phyloP scores from a whole-genome alignment of 805 yeast genomes.

The Candida golubevii region DNA sequence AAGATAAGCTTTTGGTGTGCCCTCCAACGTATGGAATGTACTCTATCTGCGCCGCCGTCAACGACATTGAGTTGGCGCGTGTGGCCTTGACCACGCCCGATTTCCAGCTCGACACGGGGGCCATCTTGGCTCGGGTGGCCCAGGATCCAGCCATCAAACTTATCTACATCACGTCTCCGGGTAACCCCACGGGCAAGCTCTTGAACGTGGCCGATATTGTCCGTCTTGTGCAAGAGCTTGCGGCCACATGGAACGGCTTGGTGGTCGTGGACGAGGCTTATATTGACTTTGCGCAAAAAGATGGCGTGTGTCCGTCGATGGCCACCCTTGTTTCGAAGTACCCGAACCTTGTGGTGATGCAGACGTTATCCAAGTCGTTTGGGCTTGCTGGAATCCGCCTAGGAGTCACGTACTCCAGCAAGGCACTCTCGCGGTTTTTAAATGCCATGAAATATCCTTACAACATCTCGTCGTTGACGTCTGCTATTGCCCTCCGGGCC shows the following conservation, averaged over 20 bases:
- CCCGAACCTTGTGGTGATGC: conserved; percentile 82
- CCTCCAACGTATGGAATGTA: conserved; percentile 99
- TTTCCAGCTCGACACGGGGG: conserved; percentile 54
- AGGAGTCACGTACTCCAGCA: conserved; percentile 71
- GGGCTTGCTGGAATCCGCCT: conserved; percentile 94
- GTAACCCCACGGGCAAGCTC: conserved; percentile 86
- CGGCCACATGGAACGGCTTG: conserved; percentile 62
- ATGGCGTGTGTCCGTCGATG: conserved; percentile 49
- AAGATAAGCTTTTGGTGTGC: conserved; percentile 75
- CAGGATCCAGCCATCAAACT: conserved; percentile 65
- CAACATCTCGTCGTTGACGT: conserved; percentile 78
- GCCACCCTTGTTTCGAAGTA: conserved; percentile 75
- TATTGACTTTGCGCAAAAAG: conserved; percentile 60
- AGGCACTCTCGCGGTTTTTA: conserved; percentile 58
- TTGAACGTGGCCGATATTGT: conserved; percentile 39
- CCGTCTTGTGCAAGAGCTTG: conserved; percentile 43
- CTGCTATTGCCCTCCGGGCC: conserved; percentile 73
- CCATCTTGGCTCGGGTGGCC: conserved; percentile 47
- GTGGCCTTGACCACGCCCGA: conserved; percentile 60
- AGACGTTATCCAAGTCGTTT: conserved; percentile 90
- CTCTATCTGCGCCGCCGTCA: conserved; percentile 81
- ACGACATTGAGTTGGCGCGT: conserved; percentile 73
- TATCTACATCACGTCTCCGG: conserved; percentile 88
- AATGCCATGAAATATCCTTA: conserved; percentile 96
- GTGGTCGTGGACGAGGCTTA: conserved; percentile 94